phyloP scores from a whole-genome alignment of 1,284 basidiomycete species.

The Fomitopsis schrenkii region DNA sequence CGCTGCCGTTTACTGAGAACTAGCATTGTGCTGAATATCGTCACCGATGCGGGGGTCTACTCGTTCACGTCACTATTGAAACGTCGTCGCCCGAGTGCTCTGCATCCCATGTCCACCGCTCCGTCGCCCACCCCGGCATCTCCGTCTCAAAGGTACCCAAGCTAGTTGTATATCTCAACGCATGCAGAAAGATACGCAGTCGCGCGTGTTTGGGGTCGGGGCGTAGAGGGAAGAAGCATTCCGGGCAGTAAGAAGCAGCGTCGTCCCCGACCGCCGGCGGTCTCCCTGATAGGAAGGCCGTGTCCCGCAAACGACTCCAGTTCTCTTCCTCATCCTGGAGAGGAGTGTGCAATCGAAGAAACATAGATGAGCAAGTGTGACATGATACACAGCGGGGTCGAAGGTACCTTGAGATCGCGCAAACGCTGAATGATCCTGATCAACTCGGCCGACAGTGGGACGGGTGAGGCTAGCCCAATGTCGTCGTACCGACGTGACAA shows the following conservation, averaged over 20 bases:
- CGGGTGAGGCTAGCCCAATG: slow-evolving; percentile 85
- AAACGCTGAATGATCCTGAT: slow-evolving; percentile 80
- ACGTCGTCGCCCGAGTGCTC: too few species aligned
- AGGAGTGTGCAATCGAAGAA: neutral
- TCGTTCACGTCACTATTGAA: neutral
- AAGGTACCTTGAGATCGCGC: slow-evolving; percentile 74
- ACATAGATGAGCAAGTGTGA: neutral
- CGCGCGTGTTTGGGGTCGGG: slow-evolving; percentile 89
- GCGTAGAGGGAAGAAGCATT: slow-evolving; percentile 87
- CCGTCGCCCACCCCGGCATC: slow-evolving; percentile 69
- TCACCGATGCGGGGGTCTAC: too few species aligned
- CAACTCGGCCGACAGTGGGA: slow-evolving; percentile 80
- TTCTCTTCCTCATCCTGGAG: slow-evolving; percentile 86
- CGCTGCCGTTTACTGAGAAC: too few species aligned
- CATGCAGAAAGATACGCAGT: slow-evolving; percentile 92
- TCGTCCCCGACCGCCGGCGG: neutral
- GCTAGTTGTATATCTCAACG: slow-evolving; percentile 76
- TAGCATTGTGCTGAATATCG: too few species aligned
- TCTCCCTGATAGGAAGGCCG: slow-evolving; percentile 68
- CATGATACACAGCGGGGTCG: slow-evolving; percentile 8
- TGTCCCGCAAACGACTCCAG: slow-evolving; percentile 87
- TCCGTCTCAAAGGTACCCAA: slow-evolving; percentile 69
- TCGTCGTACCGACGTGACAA: slow-evolving; percentile 47
- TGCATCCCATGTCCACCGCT: slow-evolving; percentile 59
- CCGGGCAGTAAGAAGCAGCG: slow-evolving; percentile 58